phyloP scores from a whole-genome alignment of 768 basidiomycete genomes.

The Lepiota brunneoincarnata region DNA sequence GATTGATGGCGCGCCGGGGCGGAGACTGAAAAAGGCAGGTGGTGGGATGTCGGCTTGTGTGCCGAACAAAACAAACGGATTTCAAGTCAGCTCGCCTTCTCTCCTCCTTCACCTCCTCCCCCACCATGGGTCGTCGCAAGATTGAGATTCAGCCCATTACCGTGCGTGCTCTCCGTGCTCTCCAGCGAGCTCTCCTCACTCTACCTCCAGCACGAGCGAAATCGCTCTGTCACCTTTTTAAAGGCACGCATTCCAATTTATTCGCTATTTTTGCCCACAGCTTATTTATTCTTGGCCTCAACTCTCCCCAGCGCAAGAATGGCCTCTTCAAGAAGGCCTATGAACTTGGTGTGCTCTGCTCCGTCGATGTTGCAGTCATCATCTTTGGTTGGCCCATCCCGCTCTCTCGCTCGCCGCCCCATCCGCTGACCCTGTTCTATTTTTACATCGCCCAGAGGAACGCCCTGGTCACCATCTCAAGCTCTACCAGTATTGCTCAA shows the following conservation, averaged over 20 bases:
- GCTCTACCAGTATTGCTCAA: conserved; percentile 79
- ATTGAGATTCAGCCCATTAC: conserved; percentile 81
- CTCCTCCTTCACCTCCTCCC: conserved; percentile 23
- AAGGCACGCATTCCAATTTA: conserved; percentile 56
- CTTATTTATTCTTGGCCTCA: conserved; percentile 38
- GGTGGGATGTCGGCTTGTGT: conserved; percentile 11
- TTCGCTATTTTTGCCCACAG: conserved; percentile 63
- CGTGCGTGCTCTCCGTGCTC: conserved; percentile 38
- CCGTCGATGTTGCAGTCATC: conserved; percentile 85
- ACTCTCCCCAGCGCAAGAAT: conserved; percentile 67
- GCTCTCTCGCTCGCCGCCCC: conserved; percentile 3
- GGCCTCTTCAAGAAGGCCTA: conserved; percentile 91
- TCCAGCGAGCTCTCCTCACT: conserved; percentile 13
- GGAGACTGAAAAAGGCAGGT: conserved; percentile 13
- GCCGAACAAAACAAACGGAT: conserved; percentile 15
- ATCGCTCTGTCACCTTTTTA: conserved; percentile 87
- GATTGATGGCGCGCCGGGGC: conserved; percentile 12
- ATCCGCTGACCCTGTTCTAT: conserved; percentile 33
- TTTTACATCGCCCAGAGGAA: conserved; percentile 61
- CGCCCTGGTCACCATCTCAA: conserved; percentile 77
- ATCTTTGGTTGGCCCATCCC: conserved; percentile 56
- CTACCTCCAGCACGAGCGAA: conserved; percentile 81
- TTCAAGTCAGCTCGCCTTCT: conserved; percentile 13
- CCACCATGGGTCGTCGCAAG: conserved; percentile 66
- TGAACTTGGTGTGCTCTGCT: conserved; percentile 87